Conservation (phyloP, 2,329 filamentous ascomycete species). For the Septoria linicola region DNA sequence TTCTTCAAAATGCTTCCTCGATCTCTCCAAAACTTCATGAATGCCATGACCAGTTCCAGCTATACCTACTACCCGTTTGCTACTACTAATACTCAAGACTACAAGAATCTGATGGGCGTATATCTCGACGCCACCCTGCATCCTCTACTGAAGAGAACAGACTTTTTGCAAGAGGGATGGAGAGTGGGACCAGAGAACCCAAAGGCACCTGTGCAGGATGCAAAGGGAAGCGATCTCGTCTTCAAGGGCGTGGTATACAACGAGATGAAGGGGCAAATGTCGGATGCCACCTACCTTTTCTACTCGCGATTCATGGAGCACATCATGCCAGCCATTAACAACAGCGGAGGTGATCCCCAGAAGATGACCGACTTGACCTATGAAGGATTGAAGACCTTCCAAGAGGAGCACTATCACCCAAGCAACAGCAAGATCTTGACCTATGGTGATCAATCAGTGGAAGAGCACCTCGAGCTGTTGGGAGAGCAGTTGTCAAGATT, state of each 20-base stretch:
- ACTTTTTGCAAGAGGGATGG: slow-evolving; percentile 97
- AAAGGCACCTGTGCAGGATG: slow-evolving; percentile 45
- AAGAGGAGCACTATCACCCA: slow-evolving; percentile 91
- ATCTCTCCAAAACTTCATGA: slow-evolving; percentile 99
- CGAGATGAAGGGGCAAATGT: slow-evolving; percentile 99
- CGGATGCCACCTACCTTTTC: slow-evolving; percentile 91
- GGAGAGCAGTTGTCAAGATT: slow-evolving; percentile 73
- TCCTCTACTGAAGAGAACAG: slow-evolving; percentile 82
- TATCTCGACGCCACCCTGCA: slow-evolving; percentile 94
- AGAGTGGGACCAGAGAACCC: slow-evolving; percentile 90
- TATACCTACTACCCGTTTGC: slow-evolving; percentile 98
- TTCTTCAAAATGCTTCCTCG: slow-evolving; percentile 99
- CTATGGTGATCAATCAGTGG: slow-evolving; percentile 87
- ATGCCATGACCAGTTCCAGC: slow-evolving; percentile 93
- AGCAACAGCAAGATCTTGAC: slow-evolving; percentile 96
- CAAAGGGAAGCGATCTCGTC: slow-evolving; percentile 62
- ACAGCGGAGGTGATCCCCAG: slow-evolving; percentile 92
- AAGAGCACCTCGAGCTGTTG: slow-evolving; percentile 76
- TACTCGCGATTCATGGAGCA: slow-evolving; percentile 95
- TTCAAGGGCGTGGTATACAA: slow-evolving; percentile 99
- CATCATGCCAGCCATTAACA: slow-evolving; percentile 90
- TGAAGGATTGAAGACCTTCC: slow-evolving; percentile 82
- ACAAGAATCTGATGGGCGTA: slow-evolving; percentile 91
- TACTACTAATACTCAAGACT: slow-evolving; percentile 93
- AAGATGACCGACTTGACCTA: slow-evolving; percentile 96